Percentiles rank a stretch among this genome's conserved stretches.
Evolutionary conservation across 179 eudicot species (phyloP).

Genomic region (Amaranthus tricolor): DNA sequence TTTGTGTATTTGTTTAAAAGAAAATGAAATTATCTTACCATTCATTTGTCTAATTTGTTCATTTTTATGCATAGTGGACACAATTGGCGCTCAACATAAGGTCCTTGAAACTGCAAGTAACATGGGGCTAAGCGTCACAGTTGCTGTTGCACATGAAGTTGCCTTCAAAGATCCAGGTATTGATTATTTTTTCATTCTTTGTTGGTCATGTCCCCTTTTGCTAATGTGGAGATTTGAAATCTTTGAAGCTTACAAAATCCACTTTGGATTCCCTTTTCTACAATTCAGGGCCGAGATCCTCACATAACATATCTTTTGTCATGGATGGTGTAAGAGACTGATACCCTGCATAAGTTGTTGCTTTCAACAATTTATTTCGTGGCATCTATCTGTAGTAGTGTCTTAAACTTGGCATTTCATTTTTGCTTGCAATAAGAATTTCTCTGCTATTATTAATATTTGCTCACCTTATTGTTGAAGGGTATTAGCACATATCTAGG

Average conservation of each 20-base stretch:
- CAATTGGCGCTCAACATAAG: slow-evolving; percentile 74
- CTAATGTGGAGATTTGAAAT: background rate
- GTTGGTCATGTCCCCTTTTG: background rate
- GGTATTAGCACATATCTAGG: slow-evolving; percentile 77
- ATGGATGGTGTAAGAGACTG: slow-evolving; percentile 57
- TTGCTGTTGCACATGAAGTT: slow-evolving; percentile 68
- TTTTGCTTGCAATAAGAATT: background rate
- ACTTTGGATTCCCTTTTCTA: slow-evolving; percentile 9
- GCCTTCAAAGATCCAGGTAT: slow-evolving; percentile 52
- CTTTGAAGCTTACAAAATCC: slow-evolving; percentile 1
- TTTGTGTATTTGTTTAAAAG: slow-evolving; percentile 3
- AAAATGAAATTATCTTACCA: background rate
- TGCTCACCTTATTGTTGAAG: slow-evolving; percentile 42
- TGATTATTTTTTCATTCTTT: background rate
- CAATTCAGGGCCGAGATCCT: slow-evolving; percentile 43
- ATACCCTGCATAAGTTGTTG: slow-evolving; percentile 18
- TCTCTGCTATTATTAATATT: slow-evolving; percentile 4
- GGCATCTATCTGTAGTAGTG: slow-evolving; percentile 5
- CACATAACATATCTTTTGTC: slow-evolving; percentile 23
- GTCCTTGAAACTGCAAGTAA: slow-evolving; percentile 63
- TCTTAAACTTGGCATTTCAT: background rate
- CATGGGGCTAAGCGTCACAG: slow-evolving; percentile 54
- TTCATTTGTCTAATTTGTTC: slow-evolving; percentile 12
- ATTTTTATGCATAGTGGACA: slow-evolving; percentile 43
- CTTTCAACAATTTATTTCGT: slow-evolving; percentile 12